Evolutionary conservation across 495 filamentous ascomycete genomes (phyloP), one percentile per base, ranked within the genome.

Genomic region (Lentithecium fluviatile): DNA sequence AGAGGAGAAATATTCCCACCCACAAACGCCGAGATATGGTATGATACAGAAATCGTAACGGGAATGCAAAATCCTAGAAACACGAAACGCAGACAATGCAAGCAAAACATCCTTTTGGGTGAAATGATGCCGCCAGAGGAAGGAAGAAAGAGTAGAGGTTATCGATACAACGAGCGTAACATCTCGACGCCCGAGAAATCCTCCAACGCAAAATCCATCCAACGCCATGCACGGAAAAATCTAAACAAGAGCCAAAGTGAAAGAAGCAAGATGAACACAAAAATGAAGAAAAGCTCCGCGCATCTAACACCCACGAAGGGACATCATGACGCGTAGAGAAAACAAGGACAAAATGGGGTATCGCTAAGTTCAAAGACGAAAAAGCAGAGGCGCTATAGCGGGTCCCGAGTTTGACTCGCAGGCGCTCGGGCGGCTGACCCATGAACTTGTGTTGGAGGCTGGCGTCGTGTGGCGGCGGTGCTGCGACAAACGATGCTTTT

Each of bases 131-230:
- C 60, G 42, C 60, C 55, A 58, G 32, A 52, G 37, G 24, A 58
- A 26, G 46, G 47, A 17, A 58, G 40, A 40, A 37, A 17, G 52
- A 49, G 55, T 37, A 58, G 55, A 21, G 43, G 23, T 12, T 62
- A 56, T 29, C 25, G 52, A 60, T 62, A 62, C 59, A 67, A 37
- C 59, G 58, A 63, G 58, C 64, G 54, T 56, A 38, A 51, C 38
- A 49, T 26, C n/a, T 48, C 43, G 20, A 58, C 34, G 51, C 23
- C 29, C 48, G 43, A 54, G 21, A 42, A 52, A 29, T 25, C 34
- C n/a, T n/a, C 45, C 10, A 62, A 58, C 19, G 40, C 29, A 51
- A n/a, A 54, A 10, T 12, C 58, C 58, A 37, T 25, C 64, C 58
- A 63, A 60, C 64, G 59, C 64, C 64, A 58, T 62, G 58, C 58